Base-by-base conservation (phyloP, 2,329 filamentous ascomycete species). In the Catunica adiposa region DNA sequence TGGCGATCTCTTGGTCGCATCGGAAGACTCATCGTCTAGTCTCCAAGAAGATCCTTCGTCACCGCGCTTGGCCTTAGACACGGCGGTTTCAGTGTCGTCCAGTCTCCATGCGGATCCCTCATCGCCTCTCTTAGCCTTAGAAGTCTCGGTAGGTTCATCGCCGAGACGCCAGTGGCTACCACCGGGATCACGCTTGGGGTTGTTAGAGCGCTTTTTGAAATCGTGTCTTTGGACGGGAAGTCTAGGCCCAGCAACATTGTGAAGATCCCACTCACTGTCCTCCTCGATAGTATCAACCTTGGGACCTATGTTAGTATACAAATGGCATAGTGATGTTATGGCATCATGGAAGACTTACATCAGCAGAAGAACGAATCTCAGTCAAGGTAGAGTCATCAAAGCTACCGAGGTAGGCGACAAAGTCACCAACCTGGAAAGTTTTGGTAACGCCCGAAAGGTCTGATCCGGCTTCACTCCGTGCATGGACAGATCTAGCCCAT, bases 261-360 rank as follows among this genome's bases (percentile, higher is more conserved):
- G 52, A 6, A 58, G 40, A n/a, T 58, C 47, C 47, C 52, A 51
- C 15, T 25, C 47, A 6, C 22, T 46, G 20, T 58, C 52, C 26
- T 55, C 53, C 38, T 58, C 52, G 15, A 55, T 44, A 40, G 17
- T 55, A 17, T 50, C 44, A 26, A 57, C 55, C 56, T 57, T 29
- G n/a, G 23, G 9, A 15, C 20, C 25, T 11, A 6, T 14, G 53
- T 55, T 55, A 55, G 53, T 55, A 23, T 38, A 3, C 4, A 42
- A 22, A 23, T 54, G 22, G 11, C n/a, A 15, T 26, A 29, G n/a
- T 51, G 9, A n/a, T 29, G 37, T 3, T 94, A 83, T 81, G 77
- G 20, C 15, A 22, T 47, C 3, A 20, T 11, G 81, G 56, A 17
- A 29, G 2, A 59, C 69, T 66, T 63, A 72, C 71, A 57, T 70